A percentile compares a stretch with the other conserved stretches of the same genome.
phyloP scores from a whole-genome alignment of 805 yeast species.

The Candida tibetensis region DNA sequence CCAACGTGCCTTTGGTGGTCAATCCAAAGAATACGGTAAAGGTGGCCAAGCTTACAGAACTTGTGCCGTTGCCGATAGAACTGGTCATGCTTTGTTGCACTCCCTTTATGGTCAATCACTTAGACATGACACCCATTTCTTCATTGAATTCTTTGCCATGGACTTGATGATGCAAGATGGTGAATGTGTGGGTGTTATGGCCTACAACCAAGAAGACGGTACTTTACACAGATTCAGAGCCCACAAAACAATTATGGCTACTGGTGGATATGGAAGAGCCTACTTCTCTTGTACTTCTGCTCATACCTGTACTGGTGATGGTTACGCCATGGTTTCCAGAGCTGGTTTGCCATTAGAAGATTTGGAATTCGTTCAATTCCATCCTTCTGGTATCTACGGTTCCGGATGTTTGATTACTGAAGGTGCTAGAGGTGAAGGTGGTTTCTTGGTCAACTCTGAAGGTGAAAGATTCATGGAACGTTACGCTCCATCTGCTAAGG shows the following conservation, averaged over 20 bases:
- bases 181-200: conserved; percentile 93
- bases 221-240: conserved; percentile 97
- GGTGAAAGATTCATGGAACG: conserved; percentile 99
- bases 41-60: conserved; percentile 99
- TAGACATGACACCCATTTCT: conserved; percentile 95
- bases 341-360: conserved; percentile 98
- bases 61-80: conserved; percentile 99
- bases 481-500: conserved; percentile 98
- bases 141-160: conserved; percentile 94
- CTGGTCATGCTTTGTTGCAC: conserved; percentile 96
- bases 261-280: conserved; percentile 99
- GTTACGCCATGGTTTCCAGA: conserved; percentile 96
- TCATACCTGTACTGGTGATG: conserved; percentile 99
- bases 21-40: conserved; percentile 89
- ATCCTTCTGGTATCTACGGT: conserved; percentile 98
- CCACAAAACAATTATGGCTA: conserved; percentile 93
- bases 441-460: conserved; percentile 89
- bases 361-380: conserved; percentile 97
- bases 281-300: conserved; percentile 99
- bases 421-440: conserved; percentile 99
- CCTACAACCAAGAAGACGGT: conserved; percentile 98
- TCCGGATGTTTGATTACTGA: conserved; percentile 98
- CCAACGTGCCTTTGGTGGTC: conserved; percentile 99
- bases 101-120: conserved; percentile 94
- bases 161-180: conserved; percentile 94